Base-by-base conservation (phyloP, 768 basidiomycete genomes). In the Tricholoma flavovirens region DNA sequence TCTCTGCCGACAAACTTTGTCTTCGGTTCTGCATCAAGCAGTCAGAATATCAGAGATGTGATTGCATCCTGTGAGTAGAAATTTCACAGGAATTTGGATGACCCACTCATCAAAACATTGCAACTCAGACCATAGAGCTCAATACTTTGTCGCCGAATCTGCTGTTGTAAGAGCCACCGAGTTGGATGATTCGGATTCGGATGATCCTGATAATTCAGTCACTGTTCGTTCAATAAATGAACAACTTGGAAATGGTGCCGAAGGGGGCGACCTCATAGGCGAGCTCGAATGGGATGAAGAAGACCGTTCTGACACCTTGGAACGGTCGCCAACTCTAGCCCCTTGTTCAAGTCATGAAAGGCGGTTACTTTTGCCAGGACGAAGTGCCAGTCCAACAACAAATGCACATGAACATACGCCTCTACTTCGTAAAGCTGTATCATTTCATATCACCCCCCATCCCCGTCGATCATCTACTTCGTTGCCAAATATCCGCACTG, bases 121-220 rank as follows among this genome's bases (percentile, higher is more conserved):
- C 26, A 54, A 55, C 57, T 17, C 60, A 90, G 88, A 89, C 66
- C 83, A 82, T 53, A 80, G 88, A 29, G 74, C 86, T 7, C 87
- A 88, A 64, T 86, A 80, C 63, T 77, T 88, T 10, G 74, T 82
- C 38, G 83, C 82, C 19, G 81, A 80, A 51, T 82, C 83, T 7
- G 76, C 77, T 30, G 77, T 85, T 22, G 78, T 77, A n/a, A 73
- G 77, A 10, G 71, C 79, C 55, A 22, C 56, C 10, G 64, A 70
- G 6, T 71, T 68, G 15, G 73, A 73, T 53, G 66, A 70, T 17
- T 72, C 72, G 29, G 75, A 79, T 46, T 72, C 72, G 29, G 75
- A 79, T 48, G 74, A 77, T 32, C 72, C 73, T 33, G 73, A 75
- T 32, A 67, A 59, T 26, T 56, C 54, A 22, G 55, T 60, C 46